Conservation (phyloP, 2,329 filamentous ascomycete genomes). For the Rutstroemia sp. region DNA sequence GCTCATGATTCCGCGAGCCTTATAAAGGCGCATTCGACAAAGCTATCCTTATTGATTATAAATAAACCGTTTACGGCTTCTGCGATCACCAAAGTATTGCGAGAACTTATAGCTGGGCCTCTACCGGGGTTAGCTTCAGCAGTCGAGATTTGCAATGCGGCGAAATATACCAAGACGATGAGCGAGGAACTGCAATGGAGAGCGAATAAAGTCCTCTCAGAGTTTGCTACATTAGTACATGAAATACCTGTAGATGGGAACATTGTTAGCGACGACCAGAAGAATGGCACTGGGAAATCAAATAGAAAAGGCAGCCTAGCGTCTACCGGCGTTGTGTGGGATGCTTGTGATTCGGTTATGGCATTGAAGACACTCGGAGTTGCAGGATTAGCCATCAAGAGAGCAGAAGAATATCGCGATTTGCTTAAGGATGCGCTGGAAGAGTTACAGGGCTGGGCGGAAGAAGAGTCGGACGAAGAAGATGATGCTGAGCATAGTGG, state of each 20-base stretch:
- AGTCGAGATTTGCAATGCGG: slow-evolving; percentile 55
- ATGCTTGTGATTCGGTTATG: slow-evolving; percentile 68
- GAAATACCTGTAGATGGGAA: slow-evolving; percentile 54
- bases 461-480: slow-evolving; percentile 59
- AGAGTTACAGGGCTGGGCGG: slow-evolving; percentile 83
- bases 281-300: slow-evolving; percentile 33
- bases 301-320: slow-evolving; percentile 47
- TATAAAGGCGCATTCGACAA: slow-evolving; percentile 77
- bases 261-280: slow-evolving; percentile 39
- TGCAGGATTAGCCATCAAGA: slow-evolving; percentile 60
- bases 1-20: slow-evolving; percentile 65
- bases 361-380: slow-evolving; percentile 60
- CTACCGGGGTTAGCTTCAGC: slow-evolving; percentile 68
- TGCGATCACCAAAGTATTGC: slow-evolving; percentile 63
- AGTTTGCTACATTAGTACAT: slow-evolving; percentile 53
- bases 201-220: slow-evolving; percentile 52
- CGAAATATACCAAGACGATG: slow-evolving; percentile 55
- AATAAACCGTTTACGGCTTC: slow-evolving; percentile 80
- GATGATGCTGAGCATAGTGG: slow-evolving; percentile 48
- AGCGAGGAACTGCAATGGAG: slow-evolving; percentile 55
- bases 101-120: slow-evolving; percentile 64
- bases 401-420: slow-evolving; percentile 66
- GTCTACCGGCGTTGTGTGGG: slow-evolving; percentile 74
- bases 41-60: slow-evolving; percentile 78
- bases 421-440: slow-evolving; percentile 75